Evolutionary conservation across 169 alveolate species (phyloP), one percentile per base, ranked within the genome.

Genomic region (Perkinsus chesapeaki): DNA sequence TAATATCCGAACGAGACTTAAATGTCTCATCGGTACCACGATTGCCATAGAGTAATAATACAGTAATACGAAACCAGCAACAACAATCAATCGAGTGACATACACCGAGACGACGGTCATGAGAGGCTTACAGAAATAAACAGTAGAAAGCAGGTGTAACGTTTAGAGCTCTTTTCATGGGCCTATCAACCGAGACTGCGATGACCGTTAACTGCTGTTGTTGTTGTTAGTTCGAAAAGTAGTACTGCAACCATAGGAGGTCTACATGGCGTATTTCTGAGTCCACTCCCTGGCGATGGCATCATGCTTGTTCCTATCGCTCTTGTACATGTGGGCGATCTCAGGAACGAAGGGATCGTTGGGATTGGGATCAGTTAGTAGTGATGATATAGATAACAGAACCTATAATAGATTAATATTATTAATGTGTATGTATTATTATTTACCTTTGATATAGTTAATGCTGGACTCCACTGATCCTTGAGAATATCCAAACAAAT

Each of bases 381-480:
- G 96, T 5, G 99, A 98, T 19, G 99, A 98, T 91, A 99, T 98
- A 91, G 99, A 98, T 39, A 99, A 96, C 60, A 99, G 96, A 38
- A 99, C 82, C 82, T 60, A 16, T 16, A 16, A 3, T 20, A 34
- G 7, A 16, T 60, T 60, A 23, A 1, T 16, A 60, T 34, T 7
- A 23, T 0, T 60, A 34, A 60, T 60, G 60, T 20, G 12, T 23
- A 0, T 20, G 12, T 16, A 7, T 0, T 16, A 27, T 34, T 60
- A 27, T 34, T 60, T 60, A 60, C 99, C 96, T 99, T 99, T 82
- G 99, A 97, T 37, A 99, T 99, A 93, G 99, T 98, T 91, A 99
- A 97, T 31, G 99, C 99, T 16, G 99, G 99, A 72, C 99, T 97
- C 99, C 99, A 99, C 95, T 99, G 99, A 91, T 99, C 99, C 97